Base-by-base conservation (phyloP, 371 early-diverging fungal genomes). In the Mortierella sp. region DNA sequence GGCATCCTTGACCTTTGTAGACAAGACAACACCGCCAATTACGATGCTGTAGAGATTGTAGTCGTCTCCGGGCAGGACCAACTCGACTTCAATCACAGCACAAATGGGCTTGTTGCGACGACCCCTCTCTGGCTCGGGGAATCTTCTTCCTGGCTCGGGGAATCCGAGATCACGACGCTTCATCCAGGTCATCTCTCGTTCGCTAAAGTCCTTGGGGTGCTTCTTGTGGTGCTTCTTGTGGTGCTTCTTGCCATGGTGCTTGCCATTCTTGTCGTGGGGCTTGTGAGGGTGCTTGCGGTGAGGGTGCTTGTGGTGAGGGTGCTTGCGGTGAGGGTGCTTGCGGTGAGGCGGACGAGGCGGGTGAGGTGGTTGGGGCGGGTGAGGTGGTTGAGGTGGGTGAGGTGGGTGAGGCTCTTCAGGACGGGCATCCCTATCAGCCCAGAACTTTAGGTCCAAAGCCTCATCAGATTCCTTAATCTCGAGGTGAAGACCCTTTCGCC, bases 401-500 rank as follows among this genome's bases (percentile, higher is more conserved):
- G 57, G 50, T 45, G 47, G 65, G 36, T 59, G 16, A 58, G 16
- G 75, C 21, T 40, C 59, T 16, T 55, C 55, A 28, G 55, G 32
- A 32, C 19, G 60, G 33, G 70, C 66, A 40, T 73, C 40, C 0
- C 15, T 3, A 43, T 78, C 70, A 36, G 78, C 78, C 78, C 78
- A 78, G 67, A 78, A 65, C 43, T 45, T 15, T 16, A 78, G 11
- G 4, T 78, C 40, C 11, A 73, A 22, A 13, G 24, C 67, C 2
- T 78, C 70, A 6, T 72, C 67, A 21, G 36, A 11, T 4, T 78
- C 70, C 7, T 32, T 41, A 47, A 67, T 1, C 33, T 66, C 40
- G 45, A 74, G 57, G 33, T 79, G 79, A 58, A 79, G 67, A 57
- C 79, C 79, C 52, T 66, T 61, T 38, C 33, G 22, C 45, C 36